These are phyloP conservation scores for Vigna hirtella DNA, from an alignment of 306 rosid species.

Conservation along the genomic window DNA sequence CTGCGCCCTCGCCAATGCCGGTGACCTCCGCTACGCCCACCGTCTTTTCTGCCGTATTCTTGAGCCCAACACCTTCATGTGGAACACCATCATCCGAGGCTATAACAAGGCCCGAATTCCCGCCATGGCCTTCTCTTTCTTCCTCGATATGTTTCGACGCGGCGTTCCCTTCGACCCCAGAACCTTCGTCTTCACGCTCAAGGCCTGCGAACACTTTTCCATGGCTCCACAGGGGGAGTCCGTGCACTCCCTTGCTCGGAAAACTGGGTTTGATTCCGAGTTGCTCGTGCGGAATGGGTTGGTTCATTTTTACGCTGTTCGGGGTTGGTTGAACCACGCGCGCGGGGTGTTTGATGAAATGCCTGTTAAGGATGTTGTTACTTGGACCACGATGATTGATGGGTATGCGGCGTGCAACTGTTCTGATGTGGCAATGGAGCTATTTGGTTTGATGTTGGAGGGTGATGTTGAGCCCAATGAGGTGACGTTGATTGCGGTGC, in stretches of 20 bases:
- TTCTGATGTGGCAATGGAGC: constrained; percentile 58
- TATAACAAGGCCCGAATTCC: constrained; percentile 52
- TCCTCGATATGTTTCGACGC: constrained; percentile 51
- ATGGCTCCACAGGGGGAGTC: constrained; percentile 45
- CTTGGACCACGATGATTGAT: constrained; percentile 89
- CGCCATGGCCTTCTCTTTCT: constrained; percentile 54
- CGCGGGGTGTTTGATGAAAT: constrained; percentile 72
- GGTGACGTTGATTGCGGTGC: constrained; percentile 68
- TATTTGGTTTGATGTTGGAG: constrained; percentile 62
- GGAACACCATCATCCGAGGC: constrained; percentile 88
- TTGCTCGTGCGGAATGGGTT: constrained; percentile 72
- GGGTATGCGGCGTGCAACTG: constrained; percentile 55
- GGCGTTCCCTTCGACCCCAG: constrained; percentile 55
- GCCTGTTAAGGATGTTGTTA: constrained; percentile 66
- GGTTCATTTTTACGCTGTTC: constrained; percentile 55
- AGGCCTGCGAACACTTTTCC: constrained; percentile 54
- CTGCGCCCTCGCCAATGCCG: constrained; percentile 72
- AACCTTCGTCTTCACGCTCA: constrained; percentile 67
- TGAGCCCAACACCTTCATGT: constrained; percentile 72
- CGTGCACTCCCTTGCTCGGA: constrained; percentile 59
- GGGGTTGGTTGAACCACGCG: constrained; percentile 56
- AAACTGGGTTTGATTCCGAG: constrained; percentile 62
- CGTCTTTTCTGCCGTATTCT: constrained; percentile 51
- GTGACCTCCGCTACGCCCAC: constrained; percentile 61
- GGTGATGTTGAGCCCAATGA: constrained; percentile 74